Evolutionary conservation across 352 stramenopile genomes (phyloP), one percentile per base, ranked within the genome.

Genomic region (Phytophthora pluvialis): DNA sequence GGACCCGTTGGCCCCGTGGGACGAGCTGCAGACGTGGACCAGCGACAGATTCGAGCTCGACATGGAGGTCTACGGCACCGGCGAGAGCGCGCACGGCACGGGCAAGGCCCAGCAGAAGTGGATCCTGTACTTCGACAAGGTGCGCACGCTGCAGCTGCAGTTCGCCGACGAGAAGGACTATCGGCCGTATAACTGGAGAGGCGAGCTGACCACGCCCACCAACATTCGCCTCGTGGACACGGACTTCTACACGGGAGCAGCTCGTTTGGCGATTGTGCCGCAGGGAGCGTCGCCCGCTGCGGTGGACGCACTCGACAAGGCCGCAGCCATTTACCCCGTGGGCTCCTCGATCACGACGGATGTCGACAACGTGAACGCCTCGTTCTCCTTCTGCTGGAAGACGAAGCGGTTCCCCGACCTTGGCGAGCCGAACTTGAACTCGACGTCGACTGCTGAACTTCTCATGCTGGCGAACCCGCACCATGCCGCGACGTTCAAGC

Each of bases 391-490:
- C 42, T 77, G 71, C 56, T 94, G 82, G 88, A 67, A 78, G 43
- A 88, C 72, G 2, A 86, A 86, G 67, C 50, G 58, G 18, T 73
- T 91, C 21, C 32, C 43, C 25, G 64, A 70, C 35, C 63, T 65
- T n/a, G 64, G 58, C 29, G 69, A 73, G 28, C 60, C 61, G 10
- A 64, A 55, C 9, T 15, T 54, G 25, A 62, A 66, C 2, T 52
- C 64, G 4, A 64, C 55, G 11, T 54, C 61, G 38, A 73, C 35
- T 4, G 59, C 60, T 42, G 57, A 71, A 29, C 48, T 96, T 46
- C 65, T 93, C 11, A 90, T 93, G 84, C 60, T 96, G 40, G 86
- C 84, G 6, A 74, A 91, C 38, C 80, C 84, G 36, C 88, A 96
- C 61, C 88, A 96, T 60, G 70, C 79, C 0, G 80, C 63, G 12